Evolutionary conservation across 495 filamentous ascomycete species (phyloP).

Genomic region (Penicillium arizonense): DNA sequence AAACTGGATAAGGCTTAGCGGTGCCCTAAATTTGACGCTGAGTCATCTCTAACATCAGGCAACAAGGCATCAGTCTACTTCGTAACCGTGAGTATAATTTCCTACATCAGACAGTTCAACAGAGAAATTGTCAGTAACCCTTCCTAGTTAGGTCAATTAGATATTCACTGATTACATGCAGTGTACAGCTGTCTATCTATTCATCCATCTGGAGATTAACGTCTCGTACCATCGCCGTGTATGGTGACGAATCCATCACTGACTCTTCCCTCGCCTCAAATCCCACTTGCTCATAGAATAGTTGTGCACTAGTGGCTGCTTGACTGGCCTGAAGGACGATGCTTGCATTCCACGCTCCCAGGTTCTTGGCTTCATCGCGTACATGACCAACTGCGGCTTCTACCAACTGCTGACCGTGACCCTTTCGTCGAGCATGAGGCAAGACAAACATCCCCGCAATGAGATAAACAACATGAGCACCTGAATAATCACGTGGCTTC

Average conservation of each 20-base stretch:
- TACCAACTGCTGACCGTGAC: constrained; percentile 41
- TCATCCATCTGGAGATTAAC: no score
- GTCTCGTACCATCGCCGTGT: background rate
- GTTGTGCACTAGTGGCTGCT: constrained; percentile 29
- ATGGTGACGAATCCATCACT: background rate
- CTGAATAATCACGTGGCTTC: constrained; percentile 21
- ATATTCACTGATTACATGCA: no score
- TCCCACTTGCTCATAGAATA: constrained; percentile 45
- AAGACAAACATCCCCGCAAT: constrained; percentile 44
- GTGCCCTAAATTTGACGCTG: constrained; percentile 35
- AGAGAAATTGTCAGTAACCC: no score
- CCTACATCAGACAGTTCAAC: background rate
- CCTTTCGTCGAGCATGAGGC: constrained; percentile 39
- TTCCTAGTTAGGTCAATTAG: no score
- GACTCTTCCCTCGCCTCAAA: constrained; percentile 30
- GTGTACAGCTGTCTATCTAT: no score
- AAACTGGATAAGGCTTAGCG: constrained; percentile 27
- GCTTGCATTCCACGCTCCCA: constrained; percentile 13
- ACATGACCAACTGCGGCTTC: constrained; percentile 30
- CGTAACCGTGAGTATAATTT: background rate
- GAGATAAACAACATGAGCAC: constrained; percentile 15
- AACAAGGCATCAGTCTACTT: constrained; percentile 1
- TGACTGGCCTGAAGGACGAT: constrained; percentile 33
- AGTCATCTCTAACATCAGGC: constrained; percentile 16
- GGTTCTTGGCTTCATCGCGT: constrained; percentile 18